Conservation (phyloP, 2,329 filamentous ascomycete genomes). For the Penicillium italicum region DNA sequence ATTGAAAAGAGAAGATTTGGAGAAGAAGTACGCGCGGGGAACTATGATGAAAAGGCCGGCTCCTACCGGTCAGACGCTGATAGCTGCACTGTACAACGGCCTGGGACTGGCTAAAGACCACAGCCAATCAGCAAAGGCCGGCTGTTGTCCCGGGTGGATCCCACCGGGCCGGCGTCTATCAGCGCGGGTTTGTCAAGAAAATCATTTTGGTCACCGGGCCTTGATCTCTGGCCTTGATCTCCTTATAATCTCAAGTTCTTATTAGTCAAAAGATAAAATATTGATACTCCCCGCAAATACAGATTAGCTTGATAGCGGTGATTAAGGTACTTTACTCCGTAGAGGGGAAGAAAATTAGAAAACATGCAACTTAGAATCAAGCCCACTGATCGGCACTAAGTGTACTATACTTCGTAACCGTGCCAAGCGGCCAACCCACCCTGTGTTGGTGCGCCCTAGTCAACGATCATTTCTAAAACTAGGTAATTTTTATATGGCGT, state of each 20-base stretch:
- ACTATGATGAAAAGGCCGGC: slow-evolving; percentile 21
- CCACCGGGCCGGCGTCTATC: slow-evolving; percentile 9
- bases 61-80: slow-evolving; percentile 16
- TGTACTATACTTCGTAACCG: neutral
- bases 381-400: neutral
- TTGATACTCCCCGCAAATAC: neutral
- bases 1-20: slow-evolving; percentile 4
- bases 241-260: neutral
- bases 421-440: too few relatives aligned
- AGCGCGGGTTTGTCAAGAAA: neutral
- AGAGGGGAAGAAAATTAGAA: neutral
- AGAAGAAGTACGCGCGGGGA: slow-evolving; percentile 25
- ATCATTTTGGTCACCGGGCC: neutral
- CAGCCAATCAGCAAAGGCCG: slow-evolving; percentile 11
- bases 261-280: neutral
- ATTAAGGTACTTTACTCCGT: neutral
- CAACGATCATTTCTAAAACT: too few relatives aligned
- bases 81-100: neutral
- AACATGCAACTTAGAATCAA: neutral
- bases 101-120: neutral
- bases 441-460: too few relatives aligned
- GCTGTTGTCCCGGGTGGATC: slow-evolving; percentile 15
- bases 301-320: neutral
- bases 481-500: too few relatives aligned
- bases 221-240: too few relatives aligned